Conservation (phyloP, 106 monocot species). For the Dendrobium huoshanense region DNA sequence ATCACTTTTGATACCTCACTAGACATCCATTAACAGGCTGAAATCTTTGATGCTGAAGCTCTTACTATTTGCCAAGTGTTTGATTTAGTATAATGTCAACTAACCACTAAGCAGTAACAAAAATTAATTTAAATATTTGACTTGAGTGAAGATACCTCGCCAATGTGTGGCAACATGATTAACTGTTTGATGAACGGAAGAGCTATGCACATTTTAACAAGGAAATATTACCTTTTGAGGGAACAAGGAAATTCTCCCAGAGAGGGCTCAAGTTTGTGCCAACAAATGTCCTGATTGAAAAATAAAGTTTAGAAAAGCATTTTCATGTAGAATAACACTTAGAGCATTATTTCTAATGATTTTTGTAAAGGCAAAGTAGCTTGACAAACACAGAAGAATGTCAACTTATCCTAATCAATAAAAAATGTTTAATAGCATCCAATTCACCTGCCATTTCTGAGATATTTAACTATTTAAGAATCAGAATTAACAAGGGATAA, state of each 20-base stretch:
- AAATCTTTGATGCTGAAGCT: too few species aligned
- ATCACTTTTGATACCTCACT: too few species aligned
- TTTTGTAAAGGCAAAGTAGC: not conserved
- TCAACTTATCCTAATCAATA: not conserved
- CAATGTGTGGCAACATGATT: not conserved
- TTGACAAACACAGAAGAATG: not conserved
- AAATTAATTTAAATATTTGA: not conserved
- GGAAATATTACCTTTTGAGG: slow-evolving; percentile 40
- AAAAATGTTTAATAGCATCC: not conserved
- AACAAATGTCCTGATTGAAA: slow-evolving; percentile 53
- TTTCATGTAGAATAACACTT: not conserved
- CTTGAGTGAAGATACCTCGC: too few species aligned
- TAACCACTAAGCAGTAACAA: not conserved
- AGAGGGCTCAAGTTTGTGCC: slow-evolving; percentile 66
- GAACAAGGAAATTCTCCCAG: slow-evolving; percentile 58
- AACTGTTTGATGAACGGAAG: not conserved
- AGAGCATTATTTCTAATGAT: not conserved
- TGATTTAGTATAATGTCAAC: not conserved
- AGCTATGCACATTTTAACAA: not conserved
- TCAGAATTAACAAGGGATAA: not conserved
- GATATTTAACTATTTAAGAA: slow-evolving; percentile 1
- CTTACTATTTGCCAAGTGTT: not conserved
- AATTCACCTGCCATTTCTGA: not conserved
- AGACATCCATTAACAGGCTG: too few species aligned
- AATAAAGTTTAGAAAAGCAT: not conserved